These are phyloP conservation scores for Myxozyma monticola DNA, from an alignment of 805 yeast species.

Conservation along the genomic window DNA sequence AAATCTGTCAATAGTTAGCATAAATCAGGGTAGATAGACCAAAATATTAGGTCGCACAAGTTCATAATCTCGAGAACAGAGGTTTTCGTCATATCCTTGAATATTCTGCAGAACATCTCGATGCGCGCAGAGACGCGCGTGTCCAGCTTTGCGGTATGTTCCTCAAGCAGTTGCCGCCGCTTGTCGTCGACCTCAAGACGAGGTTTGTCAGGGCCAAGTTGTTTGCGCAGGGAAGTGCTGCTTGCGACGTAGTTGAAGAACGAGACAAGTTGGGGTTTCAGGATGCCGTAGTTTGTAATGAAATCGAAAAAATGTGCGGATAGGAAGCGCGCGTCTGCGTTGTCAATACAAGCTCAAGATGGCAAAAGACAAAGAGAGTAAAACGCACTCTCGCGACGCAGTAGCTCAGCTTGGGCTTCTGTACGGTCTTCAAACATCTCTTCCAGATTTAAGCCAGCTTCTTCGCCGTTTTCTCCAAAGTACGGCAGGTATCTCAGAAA, in stretches of 20 bases:
- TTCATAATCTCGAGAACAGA: conserved; percentile 21
- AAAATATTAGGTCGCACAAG: conserved; percentile 3
- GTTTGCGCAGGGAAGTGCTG: conserved; percentile 1
- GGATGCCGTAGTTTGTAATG: conserved; percentile 12
- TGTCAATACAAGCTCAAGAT: background rate
- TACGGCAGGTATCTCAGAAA: conserved; percentile 24
- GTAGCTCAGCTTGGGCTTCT: conserved; percentile 14
- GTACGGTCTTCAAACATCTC: conserved; percentile 28
- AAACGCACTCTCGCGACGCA: conserved; percentile 20
- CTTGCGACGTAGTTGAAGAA: conserved; percentile 8
- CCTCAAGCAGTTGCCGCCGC: conserved; percentile 16
- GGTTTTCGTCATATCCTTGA: conserved; percentile 19
- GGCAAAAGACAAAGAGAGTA: background rate
- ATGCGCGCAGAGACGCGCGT: conserved; percentile 3
- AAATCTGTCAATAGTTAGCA: conserved; percentile 6
- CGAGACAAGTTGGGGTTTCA: conserved; percentile 13
- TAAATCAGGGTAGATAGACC: background rate
- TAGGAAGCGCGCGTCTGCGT: conserved; percentile 18
- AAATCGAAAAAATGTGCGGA: conserved; percentile 16
- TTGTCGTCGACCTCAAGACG: conserved; percentile 23
- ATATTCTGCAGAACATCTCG: conserved; percentile 15
- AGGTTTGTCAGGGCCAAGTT: conserved; percentile 14
- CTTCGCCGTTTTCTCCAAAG: conserved; percentile 30
- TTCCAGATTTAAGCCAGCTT: conserved; percentile 22
- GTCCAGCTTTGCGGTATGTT: conserved; percentile 11